A percentile compares a stretch with the other conserved stretches of the same genome.
Evolutionary conservation across 108 stramenopile genomes (phyloP).

Genomic region (Discostella stelligeroides): DNA sequence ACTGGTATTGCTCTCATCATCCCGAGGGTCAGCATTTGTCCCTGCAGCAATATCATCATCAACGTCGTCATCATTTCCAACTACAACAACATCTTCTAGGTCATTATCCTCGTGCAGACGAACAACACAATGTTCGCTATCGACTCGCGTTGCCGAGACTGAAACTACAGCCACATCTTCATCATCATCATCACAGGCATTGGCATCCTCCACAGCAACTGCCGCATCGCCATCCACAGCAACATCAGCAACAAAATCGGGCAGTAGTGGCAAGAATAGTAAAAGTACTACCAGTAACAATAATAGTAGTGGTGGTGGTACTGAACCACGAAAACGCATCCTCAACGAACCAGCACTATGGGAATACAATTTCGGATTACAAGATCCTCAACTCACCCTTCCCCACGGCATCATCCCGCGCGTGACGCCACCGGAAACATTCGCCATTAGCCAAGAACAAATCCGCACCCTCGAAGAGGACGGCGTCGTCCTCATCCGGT

Average conservation of each 20-base stretch:
- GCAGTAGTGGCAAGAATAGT: too few relatives aligned
- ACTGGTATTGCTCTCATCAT: slow-evolving; percentile 9
- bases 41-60: neutral
- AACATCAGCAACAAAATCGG: neutral
- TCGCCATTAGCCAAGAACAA: slow-evolving; percentile 69
- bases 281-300: too few relatives aligned
- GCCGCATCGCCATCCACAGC: neutral
- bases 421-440: slow-evolving; percentile 73
- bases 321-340: slow-evolving; percentile 63
- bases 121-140: neutral
- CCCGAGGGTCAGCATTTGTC: slow-evolving; percentile 20
- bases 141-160: slow-evolving; percentile 17
- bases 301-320: too few relatives aligned
- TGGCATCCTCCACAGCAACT: neutral
- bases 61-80: too few relatives aligned
- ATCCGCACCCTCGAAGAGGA: slow-evolving; percentile 82
- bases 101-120: too few relatives aligned
- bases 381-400: slow-evolving; percentile 73
- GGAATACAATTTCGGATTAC: slow-evolving; percentile 93
- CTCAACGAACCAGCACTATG: slow-evolving; percentile 81
- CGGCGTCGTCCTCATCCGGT: slow-evolving; percentile 85
- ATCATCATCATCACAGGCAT: neutral
- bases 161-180: neutral
- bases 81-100: neutral
- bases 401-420: slow-evolving; percentile 74